Percentiles rank a stretch among this genome's conserved stretches.
phyloP scores from a whole-genome alignment of 306 rosid genomes.

The Gynostemma pentaphyllum region DNA sequence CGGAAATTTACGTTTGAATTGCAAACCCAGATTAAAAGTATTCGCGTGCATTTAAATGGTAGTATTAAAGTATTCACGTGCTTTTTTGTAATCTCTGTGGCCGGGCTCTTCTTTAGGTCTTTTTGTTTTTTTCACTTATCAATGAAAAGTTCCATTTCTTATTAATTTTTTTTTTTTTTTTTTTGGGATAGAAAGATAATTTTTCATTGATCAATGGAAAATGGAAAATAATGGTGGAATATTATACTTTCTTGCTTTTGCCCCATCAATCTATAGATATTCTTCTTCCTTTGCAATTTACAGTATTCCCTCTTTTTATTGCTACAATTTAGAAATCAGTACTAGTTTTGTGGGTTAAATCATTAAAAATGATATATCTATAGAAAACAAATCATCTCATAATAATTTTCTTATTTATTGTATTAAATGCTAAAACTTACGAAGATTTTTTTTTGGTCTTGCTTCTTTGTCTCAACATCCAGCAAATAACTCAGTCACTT shows the following conservation, averaged over 20 bases:
- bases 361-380: background rate
- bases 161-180: no score
- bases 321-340: background rate
- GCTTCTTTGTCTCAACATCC: slow-evolving; percentile 7
- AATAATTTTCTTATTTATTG: background rate
- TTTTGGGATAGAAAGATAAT: no score
- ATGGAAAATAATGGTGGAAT: background rate
- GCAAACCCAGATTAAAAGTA: no score
- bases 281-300: no score
- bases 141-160: no score
- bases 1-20: no score
- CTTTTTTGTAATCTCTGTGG: no score
- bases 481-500: slow-evolving; percentile 39
- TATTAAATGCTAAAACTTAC: background rate
- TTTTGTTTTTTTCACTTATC: no score
- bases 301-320: background rate
- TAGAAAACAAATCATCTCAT: background rate
- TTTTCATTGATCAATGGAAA: no score
- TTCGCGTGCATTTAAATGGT: background rate
- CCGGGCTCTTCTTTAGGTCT: no score
- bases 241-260: background rate
- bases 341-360: background rate
- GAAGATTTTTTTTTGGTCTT: background rate
- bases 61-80: background rate
- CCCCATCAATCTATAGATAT: background rate